Evolutionary conservation across 192 early-diverging fungal species (phyloP).

Genomic region (Coemansia sp.): DNA sequence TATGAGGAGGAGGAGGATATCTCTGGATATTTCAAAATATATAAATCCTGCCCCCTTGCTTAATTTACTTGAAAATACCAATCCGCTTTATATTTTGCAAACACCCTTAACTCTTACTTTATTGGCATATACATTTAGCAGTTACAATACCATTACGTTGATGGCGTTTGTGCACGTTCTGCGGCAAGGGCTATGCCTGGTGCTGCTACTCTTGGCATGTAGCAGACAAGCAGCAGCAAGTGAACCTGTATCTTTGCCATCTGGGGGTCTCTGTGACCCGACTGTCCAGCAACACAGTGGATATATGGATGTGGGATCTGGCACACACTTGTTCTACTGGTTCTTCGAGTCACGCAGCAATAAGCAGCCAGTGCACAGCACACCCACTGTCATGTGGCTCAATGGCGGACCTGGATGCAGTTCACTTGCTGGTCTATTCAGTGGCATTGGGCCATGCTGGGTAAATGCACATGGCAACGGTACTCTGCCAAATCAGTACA

Average conservation of each 20-base stretch:
- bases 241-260: conserved; percentile 1
- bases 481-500: conserved; percentile 69
- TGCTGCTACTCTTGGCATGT: neutral
- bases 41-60: too few species aligned
- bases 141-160: too few species aligned
- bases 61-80: too few species aligned
- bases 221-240: neutral
- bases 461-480: conserved; percentile 69
- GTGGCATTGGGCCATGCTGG: conserved; percentile 82
- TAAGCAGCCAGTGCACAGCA: conserved; percentile 54
- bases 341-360: too few species aligned
- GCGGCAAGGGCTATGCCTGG: neutral
- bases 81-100: too few species aligned
- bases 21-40: too few species aligned
- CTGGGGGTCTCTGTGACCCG: conserved; percentile 81
- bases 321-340: conserved; percentile 92
- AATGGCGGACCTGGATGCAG: conserved; percentile 86
- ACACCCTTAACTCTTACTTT: too few species aligned
- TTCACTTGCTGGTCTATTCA: conserved; percentile 71
- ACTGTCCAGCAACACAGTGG: conserved; percentile 85
- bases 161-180: too few species aligned
- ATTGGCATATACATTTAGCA: too few species aligned
- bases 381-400: conserved; percentile 74
- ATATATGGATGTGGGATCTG: conserved; percentile 61
- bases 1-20: too few species aligned